Evolutionary conservation across 331 rosid species (phyloP), one percentile per base, ranked within the genome.

Genomic region (Quercus tomentella): DNA sequence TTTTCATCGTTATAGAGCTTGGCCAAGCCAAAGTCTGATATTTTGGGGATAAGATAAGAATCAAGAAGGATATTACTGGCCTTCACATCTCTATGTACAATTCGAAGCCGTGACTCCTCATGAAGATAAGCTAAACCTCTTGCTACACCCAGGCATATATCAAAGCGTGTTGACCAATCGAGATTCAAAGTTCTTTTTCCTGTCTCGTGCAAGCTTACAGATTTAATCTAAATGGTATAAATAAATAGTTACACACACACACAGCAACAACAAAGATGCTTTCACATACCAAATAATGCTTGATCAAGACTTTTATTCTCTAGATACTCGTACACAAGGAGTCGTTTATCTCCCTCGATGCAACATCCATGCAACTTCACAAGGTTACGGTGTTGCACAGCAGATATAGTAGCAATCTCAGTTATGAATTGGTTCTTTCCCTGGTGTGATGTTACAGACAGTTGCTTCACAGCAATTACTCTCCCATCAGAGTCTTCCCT

Each of bases 401-500:
- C 2, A 37, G 45, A 7, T 37, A 37, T 37, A 37, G 11, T 37
- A 37, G 45, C 45, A 37, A 37, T 37, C 11, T 37, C 45, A 37
- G 45, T 37, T 37, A 37, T 37, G 45, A 37, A 37, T 37, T 37
- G 45, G 45, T 37, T 37, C 1, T 37, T 37, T 7, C 45, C 45
- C 7, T 7, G 45, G 11, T 37, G 45, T 7, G 11, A 7, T 7
- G 11, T 37, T 37, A 37, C 45, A 37, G 3, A 37, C 1, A 37
- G 45, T 37, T 37, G 45, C 45, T 37, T 37, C 45, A 37, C 45
- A 37, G 11, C 45, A 37, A 90, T 63, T 14, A 81, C 87, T 86
- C 92, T 90, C 78, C 93, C 98, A 83, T 94, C 98, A 21, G 28
- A 92, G 94, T 74, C 61, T 88, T 70, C 98, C 98, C 98, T 93